Evolutionary conservation across 331 rosid genomes (phyloP).

Genomic region (Malus hybrid): DNA sequence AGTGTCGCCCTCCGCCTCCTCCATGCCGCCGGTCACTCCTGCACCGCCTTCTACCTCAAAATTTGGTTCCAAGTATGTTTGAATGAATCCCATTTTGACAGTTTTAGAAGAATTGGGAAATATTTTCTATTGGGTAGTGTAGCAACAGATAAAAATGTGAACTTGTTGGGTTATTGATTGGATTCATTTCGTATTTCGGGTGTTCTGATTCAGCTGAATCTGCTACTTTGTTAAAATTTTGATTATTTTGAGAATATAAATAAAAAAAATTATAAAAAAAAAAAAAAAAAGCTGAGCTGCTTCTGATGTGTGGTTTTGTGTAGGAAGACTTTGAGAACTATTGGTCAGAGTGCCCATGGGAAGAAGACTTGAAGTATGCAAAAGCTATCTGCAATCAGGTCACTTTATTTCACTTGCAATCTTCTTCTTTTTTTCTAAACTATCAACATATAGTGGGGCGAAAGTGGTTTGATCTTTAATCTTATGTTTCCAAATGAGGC

Average conservation of each 20-base stretch:
- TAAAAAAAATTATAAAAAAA: too few relatives aligned
- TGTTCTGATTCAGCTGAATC: not conserved
- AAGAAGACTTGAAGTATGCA: conserved; percentile 80
- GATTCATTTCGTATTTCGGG: not conserved
- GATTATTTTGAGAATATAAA: too few relatives aligned
- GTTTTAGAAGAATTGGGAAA: not conserved
- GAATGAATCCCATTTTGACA: not conserved
- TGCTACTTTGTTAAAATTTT: not conserved
- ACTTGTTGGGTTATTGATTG: not conserved
- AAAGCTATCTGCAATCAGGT: conserved; percentile 82
- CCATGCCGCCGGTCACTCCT: conserved; percentile 80
- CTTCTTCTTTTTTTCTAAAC: not conserved
- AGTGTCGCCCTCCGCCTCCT: conserved; percentile 88
- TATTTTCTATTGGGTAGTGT: not conserved
- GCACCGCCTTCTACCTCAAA: conserved; percentile 85
- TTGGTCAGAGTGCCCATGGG: conserved; percentile 99
- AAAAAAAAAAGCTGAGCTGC: not conserved
- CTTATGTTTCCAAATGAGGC: not conserved
- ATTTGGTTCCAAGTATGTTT: conserved; percentile 79
- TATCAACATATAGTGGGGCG: not conserved
- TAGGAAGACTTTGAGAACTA: conserved; percentile 93
- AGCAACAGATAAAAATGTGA: not conserved
- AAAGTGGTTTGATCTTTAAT: not conserved
- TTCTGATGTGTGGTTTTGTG: conserved; percentile 25
- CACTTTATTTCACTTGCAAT: not conserved